Conservation (phyloP, 2,329 filamentous ascomycete species). For the Botryotinia calthae region DNA sequence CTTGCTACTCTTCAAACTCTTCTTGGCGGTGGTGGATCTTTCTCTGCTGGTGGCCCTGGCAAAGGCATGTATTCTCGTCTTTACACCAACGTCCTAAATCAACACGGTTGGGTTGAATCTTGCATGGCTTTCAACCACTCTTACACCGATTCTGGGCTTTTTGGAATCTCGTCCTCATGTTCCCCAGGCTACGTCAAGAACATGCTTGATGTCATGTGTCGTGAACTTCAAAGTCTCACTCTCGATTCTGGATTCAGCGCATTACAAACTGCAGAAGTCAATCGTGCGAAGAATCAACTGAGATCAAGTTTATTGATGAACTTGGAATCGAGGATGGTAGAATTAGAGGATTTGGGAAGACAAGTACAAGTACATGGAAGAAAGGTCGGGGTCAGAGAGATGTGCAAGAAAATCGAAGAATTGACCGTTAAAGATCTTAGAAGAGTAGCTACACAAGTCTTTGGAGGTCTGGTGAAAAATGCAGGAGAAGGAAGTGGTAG, state of each 20-base stretch:
- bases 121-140: constrained; percentile 97
- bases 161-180: constrained; percentile 88
- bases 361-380: constrained; percentile 96
- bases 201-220: constrained; percentile 95
- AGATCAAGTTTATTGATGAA: constrained; percentile 92
- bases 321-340: constrained; percentile 93
- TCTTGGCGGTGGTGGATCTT: constrained; percentile 91
- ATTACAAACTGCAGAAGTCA: constrained; percentile 74
- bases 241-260: constrained; percentile 71
- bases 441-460: constrained; percentile 74
- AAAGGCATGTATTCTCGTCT: constrained; percentile 99
- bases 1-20: constrained; percentile 93
- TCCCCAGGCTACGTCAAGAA: constrained; percentile 70
- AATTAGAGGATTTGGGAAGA: constrained; percentile 90
- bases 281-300: constrained; percentile 94
- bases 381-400: constrained; percentile 88
- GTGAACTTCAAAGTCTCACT: constrained; percentile 77
- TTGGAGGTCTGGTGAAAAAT: constrained; percentile 75
- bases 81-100: constrained; percentile 97
- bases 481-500: constrained; percentile 75
- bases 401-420: constrained; percentile 83
- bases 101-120: constrained; percentile 95
- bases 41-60: constrained; percentile 91
- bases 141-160: constrained; percentile 93
- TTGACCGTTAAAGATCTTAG: constrained; percentile 79